Base-by-base conservation (phyloP, 2,329 filamentous ascomycete species). In the Capronia epimyces region DNA sequence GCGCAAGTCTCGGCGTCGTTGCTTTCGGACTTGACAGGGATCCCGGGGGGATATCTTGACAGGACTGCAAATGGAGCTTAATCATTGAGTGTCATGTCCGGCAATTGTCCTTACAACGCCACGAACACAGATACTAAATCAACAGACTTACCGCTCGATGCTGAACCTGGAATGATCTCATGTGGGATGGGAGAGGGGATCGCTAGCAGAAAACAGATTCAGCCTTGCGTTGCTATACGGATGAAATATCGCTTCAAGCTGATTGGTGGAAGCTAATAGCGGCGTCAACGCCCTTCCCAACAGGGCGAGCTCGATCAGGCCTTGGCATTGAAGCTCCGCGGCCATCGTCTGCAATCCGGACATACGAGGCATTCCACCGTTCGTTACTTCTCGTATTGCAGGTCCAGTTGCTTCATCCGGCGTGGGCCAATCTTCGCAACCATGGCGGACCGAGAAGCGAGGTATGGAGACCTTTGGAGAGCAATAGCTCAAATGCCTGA, bases 371-470 rank as follows among this genome's bases (percentile, higher is more conserved):
- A 31, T 8, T 44, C 3, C 2, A 44, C 25, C 47, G 21, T 36
- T 21, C 18, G 22, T 31, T 46, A 27, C 16, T 40, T 29, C 40
- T 29, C 16, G 36, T 43, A 37, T 37, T 37, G 29, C 25, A 31
- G 41, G 20, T 27, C n/a, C 39, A 40, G 15, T 27, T 41, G 39
- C 20, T 27, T n/a, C 7, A 24, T 3, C 20, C 39, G 39, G 20
- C 21, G 44, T 44, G 27, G 31, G n/a, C 36, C 16, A 41, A 40
- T n/a, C 21, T 15, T 43, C 32, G 49, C 49, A 52, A 52, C 27
- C 50, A 59, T 60, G 57, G 34, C 57, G 52, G 37, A 53, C 45
- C 55, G 57, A 31, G 57, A 60, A 27, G 50, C 57, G 39, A 60
- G 57, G 57, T 60, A 54, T 12, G 34, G n/a, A 18, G 9, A 15